phyloP scores from a whole-genome alignment of 163 green algal species.

The Volvox carteri region DNA sequence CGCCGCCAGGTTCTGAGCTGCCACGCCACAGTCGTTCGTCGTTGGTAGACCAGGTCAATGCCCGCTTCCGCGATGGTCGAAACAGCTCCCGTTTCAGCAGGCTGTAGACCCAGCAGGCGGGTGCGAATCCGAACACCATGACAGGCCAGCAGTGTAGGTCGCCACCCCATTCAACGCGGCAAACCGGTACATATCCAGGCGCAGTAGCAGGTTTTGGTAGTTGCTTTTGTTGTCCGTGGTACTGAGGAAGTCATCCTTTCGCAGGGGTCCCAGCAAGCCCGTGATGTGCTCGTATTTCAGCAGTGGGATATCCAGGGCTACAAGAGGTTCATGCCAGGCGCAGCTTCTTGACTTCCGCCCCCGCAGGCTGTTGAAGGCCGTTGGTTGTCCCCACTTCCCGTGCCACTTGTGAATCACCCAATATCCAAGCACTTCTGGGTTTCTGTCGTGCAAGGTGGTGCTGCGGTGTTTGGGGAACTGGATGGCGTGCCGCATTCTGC shows the following conservation, averaged over 20 bases:
- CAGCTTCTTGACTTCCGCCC: constrained; percentile 8
- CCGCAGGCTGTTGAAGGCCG: constrained; percentile 4
- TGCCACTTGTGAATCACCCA: not conserved
- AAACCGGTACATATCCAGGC: not conserved
- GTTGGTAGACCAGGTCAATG: constrained; percentile 1
- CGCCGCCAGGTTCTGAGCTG: too few relatives aligned
- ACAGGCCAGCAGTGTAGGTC: not conserved
- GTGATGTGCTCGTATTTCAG: constrained; percentile 16
- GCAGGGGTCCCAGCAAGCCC: not conserved
- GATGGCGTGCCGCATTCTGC: not conserved
- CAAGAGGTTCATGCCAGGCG: constrained; percentile 10
- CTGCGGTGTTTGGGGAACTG: constrained; percentile 23
- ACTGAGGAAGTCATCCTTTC: not conserved
- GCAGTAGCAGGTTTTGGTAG: constrained; percentile 21
- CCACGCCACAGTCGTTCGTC: not conserved
- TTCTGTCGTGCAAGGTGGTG: not conserved
- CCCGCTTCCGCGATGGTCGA: not conserved
- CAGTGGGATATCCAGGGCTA: not conserved
- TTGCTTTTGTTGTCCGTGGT: not conserved
- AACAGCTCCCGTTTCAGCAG: constrained; percentile 7
- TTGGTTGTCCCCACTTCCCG: not conserved
- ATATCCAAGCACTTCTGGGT: not conserved
- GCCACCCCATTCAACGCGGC: not conserved
- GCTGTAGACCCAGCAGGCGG: constrained; percentile 15
- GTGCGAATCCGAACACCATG: not conserved